A percentile compares a stretch with the other conserved stretches of the same genome.
These are phyloP conservation scores for Rhizophora apiculata DNA, from an alignment of 345 rosid genomes.

Conservation along the genomic window DNA sequence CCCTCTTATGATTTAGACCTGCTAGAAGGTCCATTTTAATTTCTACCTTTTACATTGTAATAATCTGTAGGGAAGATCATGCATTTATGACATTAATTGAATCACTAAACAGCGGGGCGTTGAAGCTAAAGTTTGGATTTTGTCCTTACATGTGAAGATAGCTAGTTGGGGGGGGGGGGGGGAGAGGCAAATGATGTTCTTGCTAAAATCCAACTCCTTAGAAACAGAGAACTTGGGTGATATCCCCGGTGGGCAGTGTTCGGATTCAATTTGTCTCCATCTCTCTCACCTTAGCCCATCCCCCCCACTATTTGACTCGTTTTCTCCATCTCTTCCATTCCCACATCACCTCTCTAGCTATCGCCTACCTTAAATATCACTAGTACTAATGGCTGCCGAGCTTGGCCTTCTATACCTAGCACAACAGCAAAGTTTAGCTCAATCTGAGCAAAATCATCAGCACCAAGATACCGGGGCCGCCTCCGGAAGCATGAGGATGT, in stretches of 20 bases:
- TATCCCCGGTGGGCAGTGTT: constrained; percentile 19
- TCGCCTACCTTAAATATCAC: constrained; percentile 22
- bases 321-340: constrained; percentile 14
- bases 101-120: constrained; percentile 26
- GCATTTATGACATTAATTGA: no score
- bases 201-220: constrained; percentile 33
- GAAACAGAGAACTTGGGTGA: constrained; percentile 31
- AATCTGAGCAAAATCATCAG: constrained; percentile 23
- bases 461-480: constrained; percentile 4
- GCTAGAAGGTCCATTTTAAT: no score
- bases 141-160: constrained; percentile 23
- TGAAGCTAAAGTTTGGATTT: constrained; percentile 35
- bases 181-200: constrained; percentile 16
- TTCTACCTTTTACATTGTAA: no score
- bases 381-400: constrained; percentile 41
- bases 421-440: constrained; percentile 30
- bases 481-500: constrained; percentile 36
- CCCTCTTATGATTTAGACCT: no score
- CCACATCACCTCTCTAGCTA: constrained; percentile 24
- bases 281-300: constrained; percentile 13
- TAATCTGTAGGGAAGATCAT: no score
- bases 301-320: constrained; percentile 36
- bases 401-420: constrained; percentile 42
- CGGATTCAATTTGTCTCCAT: constrained; percentile 35
- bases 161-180: constrained; percentile 21